Percentiles rank a stretch among this genome's conserved stretches.
These are phyloP conservation scores for Cutaneotrichosporon cutaneum DNA, from an alignment of 1,284 basidiomycete species.

Conservation along the genomic window DNA sequence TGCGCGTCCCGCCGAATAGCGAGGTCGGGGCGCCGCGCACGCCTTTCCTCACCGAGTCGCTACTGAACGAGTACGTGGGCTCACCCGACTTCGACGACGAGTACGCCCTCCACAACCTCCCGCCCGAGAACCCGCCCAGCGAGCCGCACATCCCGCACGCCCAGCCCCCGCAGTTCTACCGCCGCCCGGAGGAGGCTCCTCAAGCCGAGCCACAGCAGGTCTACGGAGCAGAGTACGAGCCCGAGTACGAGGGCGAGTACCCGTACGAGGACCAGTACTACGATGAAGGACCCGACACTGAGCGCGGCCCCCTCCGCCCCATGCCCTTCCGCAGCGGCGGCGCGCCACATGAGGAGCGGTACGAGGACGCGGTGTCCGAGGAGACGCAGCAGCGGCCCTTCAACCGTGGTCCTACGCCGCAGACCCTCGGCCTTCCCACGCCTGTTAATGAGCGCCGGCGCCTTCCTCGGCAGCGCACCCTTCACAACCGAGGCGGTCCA, in stretches of 20 bases:
- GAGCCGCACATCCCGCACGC: conserved; percentile 11
- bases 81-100: conserved; percentile 44
- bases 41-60: conserved; percentile 29
- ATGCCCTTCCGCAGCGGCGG: neutral
- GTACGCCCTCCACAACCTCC: conserved; percentile 41
- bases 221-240: neutral
- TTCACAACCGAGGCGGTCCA: neutral
- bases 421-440: conserved; percentile 46
- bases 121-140: conserved; percentile 39
- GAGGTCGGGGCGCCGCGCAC: conserved; percentile 8
- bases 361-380: neutral
- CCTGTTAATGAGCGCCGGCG: conserved; percentile 36
- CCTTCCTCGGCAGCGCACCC: neutral
- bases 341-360: neutral
- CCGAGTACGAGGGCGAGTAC: neutral
- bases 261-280: conserved; percentile 20
- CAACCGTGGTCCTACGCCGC: conserved; percentile 1
- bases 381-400: neutral
- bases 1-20: conserved; percentile 40
- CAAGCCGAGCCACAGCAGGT: neutral
- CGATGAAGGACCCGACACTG: too few species aligned
- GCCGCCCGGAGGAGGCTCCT: neutral
- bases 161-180: neutral
- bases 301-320: too few species aligned
- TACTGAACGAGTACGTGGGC: conserved; percentile 34